A percentile compares a stretch with the other conserved stretches of the same genome.
phyloP scores from a whole-genome alignment of 345 rosid genomes.

The Anastatica hierochuntica region DNA sequence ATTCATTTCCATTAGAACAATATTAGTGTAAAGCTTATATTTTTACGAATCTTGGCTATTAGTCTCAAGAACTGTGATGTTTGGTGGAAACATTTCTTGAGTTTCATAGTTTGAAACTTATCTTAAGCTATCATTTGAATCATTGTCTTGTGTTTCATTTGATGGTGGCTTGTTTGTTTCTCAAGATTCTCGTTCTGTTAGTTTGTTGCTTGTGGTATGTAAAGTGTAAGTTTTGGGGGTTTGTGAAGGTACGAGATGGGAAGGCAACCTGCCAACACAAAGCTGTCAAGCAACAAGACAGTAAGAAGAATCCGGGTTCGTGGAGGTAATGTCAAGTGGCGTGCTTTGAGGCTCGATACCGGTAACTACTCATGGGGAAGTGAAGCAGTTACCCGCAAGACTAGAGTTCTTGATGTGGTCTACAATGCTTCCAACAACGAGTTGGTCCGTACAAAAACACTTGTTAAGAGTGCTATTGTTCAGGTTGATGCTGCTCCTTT shows the following conservation, averaged over 20 bases:
- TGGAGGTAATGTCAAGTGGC: conserved; percentile 86
- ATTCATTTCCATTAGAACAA: not conserved
- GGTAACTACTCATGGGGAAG: not conserved
- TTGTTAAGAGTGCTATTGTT: conserved; percentile 62
- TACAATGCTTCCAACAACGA: conserved; percentile 55
- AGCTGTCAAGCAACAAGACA: conserved; percentile 77
- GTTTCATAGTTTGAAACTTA: not conserved
- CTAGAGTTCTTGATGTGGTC: conserved; percentile 39
- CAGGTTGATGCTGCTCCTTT: conserved; percentile 74
- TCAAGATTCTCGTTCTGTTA: not conserved
- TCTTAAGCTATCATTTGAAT: not conserved
- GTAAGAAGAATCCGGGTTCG: conserved; percentile 80
- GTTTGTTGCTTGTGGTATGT: not conserved
- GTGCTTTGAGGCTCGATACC: conserved; percentile 29
- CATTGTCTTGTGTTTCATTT: not conserved
- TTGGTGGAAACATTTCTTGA: not conserved
- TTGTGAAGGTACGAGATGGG: conserved; percentile 69
- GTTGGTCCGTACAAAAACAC: conserved; percentile 73
- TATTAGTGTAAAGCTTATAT: not conserved
- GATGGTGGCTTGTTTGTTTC: not conserved
- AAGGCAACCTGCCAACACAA: conserved; percentile 78
- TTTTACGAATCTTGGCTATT: not conserved
- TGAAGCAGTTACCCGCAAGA: conserved; percentile 76
- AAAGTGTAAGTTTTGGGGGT: not conserved
- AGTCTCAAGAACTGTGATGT: not conserved